A percentile compares a stretch with the other conserved stretches of the same genome.
Evolutionary conservation across 2,329 filamentous ascomycete species (phyloP).

Genomic region (Aspergillus novofumigatus): DNA sequence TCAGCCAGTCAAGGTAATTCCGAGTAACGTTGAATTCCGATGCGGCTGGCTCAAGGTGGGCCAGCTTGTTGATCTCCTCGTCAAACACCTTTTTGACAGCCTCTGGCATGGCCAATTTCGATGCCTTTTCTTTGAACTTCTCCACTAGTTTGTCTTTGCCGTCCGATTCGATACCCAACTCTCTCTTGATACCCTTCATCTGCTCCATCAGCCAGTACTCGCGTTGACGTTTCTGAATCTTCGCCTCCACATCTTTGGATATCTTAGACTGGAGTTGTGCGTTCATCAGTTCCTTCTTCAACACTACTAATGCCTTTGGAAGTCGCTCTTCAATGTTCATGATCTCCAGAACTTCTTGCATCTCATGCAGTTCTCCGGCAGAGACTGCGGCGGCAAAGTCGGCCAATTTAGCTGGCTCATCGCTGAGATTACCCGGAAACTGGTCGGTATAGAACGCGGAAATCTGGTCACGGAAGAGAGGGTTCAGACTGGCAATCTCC

Average conservation of each 20-base stretch:
- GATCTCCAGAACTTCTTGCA: constrained; percentile 85
- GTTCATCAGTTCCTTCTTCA: constrained; percentile 99
- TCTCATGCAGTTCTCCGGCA: constrained; percentile 84
- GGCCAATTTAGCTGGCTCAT: constrained; percentile 90
- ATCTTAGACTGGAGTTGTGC: constrained; percentile 96
- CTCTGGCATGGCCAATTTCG: constrained; percentile 93
- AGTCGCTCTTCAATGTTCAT: constrained; percentile 90
- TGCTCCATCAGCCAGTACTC: constrained; percentile 99
- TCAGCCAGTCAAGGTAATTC: constrained; percentile 98
- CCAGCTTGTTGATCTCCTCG: constrained; percentile 95
- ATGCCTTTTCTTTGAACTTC: constrained; percentile 92
- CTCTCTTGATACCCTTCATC: constrained; percentile 96
- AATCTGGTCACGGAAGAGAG: constrained; percentile 93
- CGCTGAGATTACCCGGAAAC: constrained; percentile 87
- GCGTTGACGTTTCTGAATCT: constrained; percentile 93
- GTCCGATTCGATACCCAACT: constrained; percentile 93
- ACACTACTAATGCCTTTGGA: constrained; percentile 81
- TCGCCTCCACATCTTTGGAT: constrained; percentile 92
- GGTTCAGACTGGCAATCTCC: constrained; percentile 90
- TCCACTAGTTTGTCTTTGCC: constrained; percentile 98
- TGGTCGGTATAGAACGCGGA: constrained; percentile 96
- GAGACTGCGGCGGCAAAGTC: constrained; percentile 97
- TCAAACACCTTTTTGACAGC: constrained; percentile 96
- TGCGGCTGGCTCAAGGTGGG: constrained; percentile 88
- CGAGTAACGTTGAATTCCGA: constrained; percentile 98